Percentiles rank a stretch among this genome's conserved stretches.
Evolutionary conservation across 768 basidiomycete species (phyloP).

Genomic region (Russula sp.): DNA sequence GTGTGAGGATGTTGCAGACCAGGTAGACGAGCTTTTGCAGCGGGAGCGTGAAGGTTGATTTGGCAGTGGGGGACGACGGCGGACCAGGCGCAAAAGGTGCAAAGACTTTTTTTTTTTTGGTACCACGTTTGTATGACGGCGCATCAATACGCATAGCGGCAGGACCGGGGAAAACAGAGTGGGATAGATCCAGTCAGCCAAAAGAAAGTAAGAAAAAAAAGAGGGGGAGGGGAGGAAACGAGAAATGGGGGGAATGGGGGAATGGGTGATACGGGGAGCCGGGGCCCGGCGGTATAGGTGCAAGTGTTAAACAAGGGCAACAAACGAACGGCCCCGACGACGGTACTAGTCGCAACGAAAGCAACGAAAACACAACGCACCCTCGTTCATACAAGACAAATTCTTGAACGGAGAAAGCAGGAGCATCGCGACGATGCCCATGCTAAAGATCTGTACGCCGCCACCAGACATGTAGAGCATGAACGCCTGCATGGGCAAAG

Average conservation of each 20-base stretch:
- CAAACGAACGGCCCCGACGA: too few species aligned
- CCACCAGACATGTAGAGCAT: constrained; percentile 99
- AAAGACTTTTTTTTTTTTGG: constrained; percentile 61
- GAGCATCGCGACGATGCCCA: constrained; percentile 94
- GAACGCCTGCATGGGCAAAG: constrained; percentile 93
- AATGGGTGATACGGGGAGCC: not conserved
- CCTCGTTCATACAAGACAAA: constrained; percentile 69
- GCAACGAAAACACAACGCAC: constrained; percentile 44
- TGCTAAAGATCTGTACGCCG: constrained; percentile 94
- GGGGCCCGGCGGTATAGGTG: too few species aligned
- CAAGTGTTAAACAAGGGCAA: too few species aligned
- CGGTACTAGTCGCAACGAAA: too few species aligned
- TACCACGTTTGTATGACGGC: too few species aligned
- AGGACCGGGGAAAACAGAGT: too few species aligned
- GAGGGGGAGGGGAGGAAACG: too few species aligned
- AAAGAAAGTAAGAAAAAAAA: too few species aligned
- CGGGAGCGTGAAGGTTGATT: constrained; percentile 49
- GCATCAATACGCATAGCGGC: too few species aligned
- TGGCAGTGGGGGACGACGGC: constrained; percentile 45
- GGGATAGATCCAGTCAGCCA: not conserved
- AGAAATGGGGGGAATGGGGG: not conserved
- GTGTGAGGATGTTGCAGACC: constrained; percentile 69
- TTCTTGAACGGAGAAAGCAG: constrained; percentile 85
- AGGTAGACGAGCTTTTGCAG: constrained; percentile 72
- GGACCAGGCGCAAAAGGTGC: constrained; percentile 65